A percentile compares a stretch with the other conserved stretches of the same genome.
Conservation (phyloP, 1,284 basidiomycete genomes). For the Ustilago tritici region DNA sequence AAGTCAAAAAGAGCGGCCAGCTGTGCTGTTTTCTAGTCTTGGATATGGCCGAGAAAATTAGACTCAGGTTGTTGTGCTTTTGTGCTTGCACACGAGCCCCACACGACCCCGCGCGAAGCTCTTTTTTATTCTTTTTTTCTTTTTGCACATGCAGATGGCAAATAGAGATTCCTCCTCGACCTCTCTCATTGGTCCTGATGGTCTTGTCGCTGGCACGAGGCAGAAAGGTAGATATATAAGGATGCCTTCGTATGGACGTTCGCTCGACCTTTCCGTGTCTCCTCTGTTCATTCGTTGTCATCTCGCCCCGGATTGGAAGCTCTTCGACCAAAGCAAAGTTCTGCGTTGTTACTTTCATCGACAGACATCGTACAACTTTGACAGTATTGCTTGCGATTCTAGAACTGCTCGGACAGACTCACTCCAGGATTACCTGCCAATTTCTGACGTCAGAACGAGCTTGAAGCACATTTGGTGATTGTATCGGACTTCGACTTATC, state of each 20-base stretch:
- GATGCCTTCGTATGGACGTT: not conserved
- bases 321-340: not conserved
- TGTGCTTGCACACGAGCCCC: constrained; percentile 1
- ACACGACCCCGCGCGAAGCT: constrained; percentile 8
- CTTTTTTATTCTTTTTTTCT: not conserved
- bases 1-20: too few relatives aligned
- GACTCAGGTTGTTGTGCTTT: constrained; percentile 1
- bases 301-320: not conserved
- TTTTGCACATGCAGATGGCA: not conserved
- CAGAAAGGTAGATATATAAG: constrained; percentile 3
- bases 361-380: not conserved
- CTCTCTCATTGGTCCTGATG: constrained; percentile 4
- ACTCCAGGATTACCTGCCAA: not conserved
- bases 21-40: constrained; percentile 3
- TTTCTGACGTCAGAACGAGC: not conserved
- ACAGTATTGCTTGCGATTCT: not conserved
- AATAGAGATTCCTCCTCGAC: not conserved
- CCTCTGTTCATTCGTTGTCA: not conserved
- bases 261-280: not conserved
- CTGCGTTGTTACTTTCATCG: not conserved
- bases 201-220: not conserved
- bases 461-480: not conserved
- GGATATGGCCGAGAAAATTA: constrained; percentile 17
- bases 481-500: not conserved
- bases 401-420: too few relatives aligned